Conservation (phyloP, 805 yeast species). For the Ogataea methylovora region DNA sequence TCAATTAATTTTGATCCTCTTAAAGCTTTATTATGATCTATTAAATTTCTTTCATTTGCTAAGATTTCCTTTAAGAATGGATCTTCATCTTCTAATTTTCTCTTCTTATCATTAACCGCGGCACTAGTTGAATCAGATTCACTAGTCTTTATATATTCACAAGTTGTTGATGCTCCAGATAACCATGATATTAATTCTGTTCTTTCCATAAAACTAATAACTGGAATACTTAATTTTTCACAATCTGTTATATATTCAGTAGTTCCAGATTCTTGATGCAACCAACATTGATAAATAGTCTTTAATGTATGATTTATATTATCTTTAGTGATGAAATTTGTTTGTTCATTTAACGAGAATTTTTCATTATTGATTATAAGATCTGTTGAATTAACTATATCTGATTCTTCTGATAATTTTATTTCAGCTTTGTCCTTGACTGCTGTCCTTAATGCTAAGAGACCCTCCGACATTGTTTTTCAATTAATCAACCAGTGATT, state of each 20-base stretch:
- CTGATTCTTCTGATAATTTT: conserved; percentile 10
- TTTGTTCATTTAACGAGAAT: conserved; percentile 27
- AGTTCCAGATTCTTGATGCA: conserved; percentile 61
- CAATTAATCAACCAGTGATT: neutral
- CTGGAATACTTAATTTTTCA: conserved; percentile 52
- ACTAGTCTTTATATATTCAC: conserved; percentile 38
- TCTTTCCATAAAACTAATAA: conserved; percentile 77
- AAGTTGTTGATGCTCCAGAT: conserved; percentile 55
- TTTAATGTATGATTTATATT: conserved; percentile 36
- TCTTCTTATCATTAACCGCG: conserved; percentile 1
- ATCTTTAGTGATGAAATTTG: conserved; percentile 49
- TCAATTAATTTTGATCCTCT: conserved; percentile 62
- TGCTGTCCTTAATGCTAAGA: conserved; percentile 9
- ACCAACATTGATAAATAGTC: conserved; percentile 72
- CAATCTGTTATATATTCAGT: conserved; percentile 79
- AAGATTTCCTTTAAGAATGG: conserved; percentile 42
- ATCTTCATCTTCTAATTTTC: conserved; percentile 30
- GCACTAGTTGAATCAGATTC: conserved; percentile 3
- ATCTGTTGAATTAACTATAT: conserved; percentile 11
- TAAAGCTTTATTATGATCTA: conserved; percentile 32
- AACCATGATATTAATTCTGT: conserved; percentile 81
- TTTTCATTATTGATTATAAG: conserved; percentile 7
- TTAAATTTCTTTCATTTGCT: conserved; percentile 34
- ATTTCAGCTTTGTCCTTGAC: conserved; percentile 8
- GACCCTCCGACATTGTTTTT: neutral